Base-by-base conservation (phyloP, 2,329 filamentous ascomycete genomes). In the Penicillium sp. region DNA sequence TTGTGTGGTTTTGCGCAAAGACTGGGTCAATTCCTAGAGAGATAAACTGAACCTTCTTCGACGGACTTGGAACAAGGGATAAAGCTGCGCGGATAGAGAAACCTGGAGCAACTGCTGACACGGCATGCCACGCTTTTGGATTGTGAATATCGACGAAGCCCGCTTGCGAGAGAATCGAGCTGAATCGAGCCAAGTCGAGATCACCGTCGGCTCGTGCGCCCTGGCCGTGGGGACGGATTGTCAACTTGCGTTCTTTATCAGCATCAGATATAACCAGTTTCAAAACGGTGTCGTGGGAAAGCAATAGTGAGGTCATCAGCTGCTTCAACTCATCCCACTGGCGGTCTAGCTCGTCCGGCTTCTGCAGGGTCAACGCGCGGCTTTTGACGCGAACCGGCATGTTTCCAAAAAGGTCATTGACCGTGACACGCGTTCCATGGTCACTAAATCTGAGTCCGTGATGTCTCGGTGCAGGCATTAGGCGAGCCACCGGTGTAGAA, bases 381-480 rank as follows among this genome's bases (percentile, higher is more conserved):
- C 93, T 91, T 73, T 95, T 96, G 29, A 96, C 89, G 15, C 94
- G 88, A 13, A 97, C 94, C 0, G 94, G 93, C 86, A 97, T 91
- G 62, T 89, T 90, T 0, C 93, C 93, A 76, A 97, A 98, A 1
- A 97, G 81, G 73, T 97, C 89, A 60, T 89, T 86, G 6, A 96
- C 90, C 0, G 84, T 84, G 2, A 94, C 88, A 30, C 87, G 85
- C 0, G 93, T 97, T 5, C 94, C 94, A 78, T 91, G 87, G 21
- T 80, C 75, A 60, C 83, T 84, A 41, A 77, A 79, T 8, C 82
- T 69, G 7, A 91, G 70, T 52, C 83, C 81, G 50, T 91, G 85
- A 53, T 88, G 84, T 7, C 82, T 75, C 11, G 83, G 80, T 5
- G 87, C 85, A 6, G 91, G 90, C 1, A 83, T 78, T 59, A 90